A percentile compares a stretch with the other conserved stretches of the same genome.
These are phyloP conservation scores for Sphagnum fallax DNA, from an alignment of 228 moss, liverwort and hornwort genomes.

Conservation along the genomic window DNA sequence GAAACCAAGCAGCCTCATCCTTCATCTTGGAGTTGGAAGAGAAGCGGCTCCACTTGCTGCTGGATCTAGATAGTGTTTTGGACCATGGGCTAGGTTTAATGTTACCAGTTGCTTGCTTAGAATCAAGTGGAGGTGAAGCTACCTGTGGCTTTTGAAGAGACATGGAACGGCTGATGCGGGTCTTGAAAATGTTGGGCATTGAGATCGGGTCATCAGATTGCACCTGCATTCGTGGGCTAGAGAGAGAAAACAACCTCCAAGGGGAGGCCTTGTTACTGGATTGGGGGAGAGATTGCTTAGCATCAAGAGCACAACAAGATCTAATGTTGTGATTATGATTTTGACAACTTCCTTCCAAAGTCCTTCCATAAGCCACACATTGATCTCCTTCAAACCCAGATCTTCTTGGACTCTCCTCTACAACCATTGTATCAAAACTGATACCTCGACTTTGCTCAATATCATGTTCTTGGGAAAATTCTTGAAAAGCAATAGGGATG, in stretches of 20 bases:
- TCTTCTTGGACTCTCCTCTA: constrained; percentile 8
- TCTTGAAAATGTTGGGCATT: not conserved
- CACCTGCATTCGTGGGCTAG: constrained; percentile 13
- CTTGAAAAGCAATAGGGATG: constrained; percentile 7
- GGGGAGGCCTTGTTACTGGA: constrained; percentile 23
- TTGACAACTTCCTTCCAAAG: constrained; percentile 6
- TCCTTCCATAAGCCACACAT: constrained; percentile 4
- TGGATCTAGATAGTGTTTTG: constrained; percentile 15
- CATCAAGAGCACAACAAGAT: constrained; percentile 2
- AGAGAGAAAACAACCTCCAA: constrained; percentile 30
- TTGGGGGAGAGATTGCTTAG: constrained; percentile 10
- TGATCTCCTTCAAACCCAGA: constrained; percentile 1
- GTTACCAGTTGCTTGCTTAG: constrained; percentile 1
- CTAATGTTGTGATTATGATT: constrained; percentile 8
- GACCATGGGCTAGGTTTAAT: constrained; percentile 20
- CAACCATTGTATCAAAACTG: not conserved
- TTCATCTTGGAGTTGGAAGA: constrained; percentile 8
- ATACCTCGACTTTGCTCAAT: no score
- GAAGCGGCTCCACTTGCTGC: constrained; percentile 22
- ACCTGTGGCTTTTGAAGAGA: constrained; percentile 9
- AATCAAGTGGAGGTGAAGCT: constrained; percentile 8
- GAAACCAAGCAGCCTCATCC: not conserved
- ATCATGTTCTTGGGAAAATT: constrained; percentile 9
- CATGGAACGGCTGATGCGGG: constrained; percentile 15
- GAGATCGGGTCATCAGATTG: constrained; percentile 9